These are phyloP conservation scores for Rasamsonia emersonii DNA, from an alignment of 2,329 filamentous ascomycete species.

Conservation along the genomic window DNA sequence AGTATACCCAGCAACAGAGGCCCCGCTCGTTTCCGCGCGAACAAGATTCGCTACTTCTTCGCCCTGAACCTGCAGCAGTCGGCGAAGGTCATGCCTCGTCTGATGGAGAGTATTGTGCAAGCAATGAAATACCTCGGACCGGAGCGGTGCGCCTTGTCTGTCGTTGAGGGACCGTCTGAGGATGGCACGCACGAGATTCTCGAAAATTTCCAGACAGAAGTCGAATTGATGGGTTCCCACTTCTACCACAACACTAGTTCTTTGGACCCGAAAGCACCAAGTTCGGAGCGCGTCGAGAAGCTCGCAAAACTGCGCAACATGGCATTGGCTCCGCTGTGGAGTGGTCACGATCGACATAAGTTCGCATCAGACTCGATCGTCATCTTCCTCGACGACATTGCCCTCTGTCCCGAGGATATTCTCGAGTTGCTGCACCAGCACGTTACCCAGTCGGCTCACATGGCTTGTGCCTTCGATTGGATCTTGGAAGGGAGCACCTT, in stretches of 20 bases:
- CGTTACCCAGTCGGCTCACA: slow-evolving; percentile 39
- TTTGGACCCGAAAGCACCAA: slow-evolving; percentile 32
- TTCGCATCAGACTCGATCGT: slow-evolving; percentile 35
- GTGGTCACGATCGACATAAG: slow-evolving; percentile 13
- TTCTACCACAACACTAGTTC: slow-evolving; percentile 25
- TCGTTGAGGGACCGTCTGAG: slow-evolving; percentile 48
- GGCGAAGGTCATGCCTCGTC: slow-evolving; percentile 38
- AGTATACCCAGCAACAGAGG: no score
- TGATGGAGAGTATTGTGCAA: slow-evolving; percentile 46
- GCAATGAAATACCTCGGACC: slow-evolving; percentile 44
- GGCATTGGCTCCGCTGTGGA: slow-evolving; percentile 43
- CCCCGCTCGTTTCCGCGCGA: no score
- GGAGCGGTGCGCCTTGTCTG: slow-evolving; percentile 43
- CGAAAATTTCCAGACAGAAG: slow-evolving; percentile 27
- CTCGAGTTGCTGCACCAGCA: slow-evolving; percentile 49
- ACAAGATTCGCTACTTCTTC: slow-evolving; percentile 49
- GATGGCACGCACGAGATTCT: slow-evolving; percentile 49
- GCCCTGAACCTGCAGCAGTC: slow-evolving; percentile 45
- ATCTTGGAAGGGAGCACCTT: slow-evolving; percentile 42
- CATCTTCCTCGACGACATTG: slow-evolving; percentile 49
- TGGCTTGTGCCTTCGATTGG: slow-evolving; percentile 55
- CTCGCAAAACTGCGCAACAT: slow-evolving; percentile 47
- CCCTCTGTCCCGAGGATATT: slow-evolving; percentile 46
- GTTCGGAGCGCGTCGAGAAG: slow-evolving; percentile 37
- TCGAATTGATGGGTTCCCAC: slow-evolving; percentile 25